A percentile compares a stretch with the other conserved stretches of the same genome.
Conservation (phyloP, 169 alveolate genomes). For the Theileria orientalis region DNA sequence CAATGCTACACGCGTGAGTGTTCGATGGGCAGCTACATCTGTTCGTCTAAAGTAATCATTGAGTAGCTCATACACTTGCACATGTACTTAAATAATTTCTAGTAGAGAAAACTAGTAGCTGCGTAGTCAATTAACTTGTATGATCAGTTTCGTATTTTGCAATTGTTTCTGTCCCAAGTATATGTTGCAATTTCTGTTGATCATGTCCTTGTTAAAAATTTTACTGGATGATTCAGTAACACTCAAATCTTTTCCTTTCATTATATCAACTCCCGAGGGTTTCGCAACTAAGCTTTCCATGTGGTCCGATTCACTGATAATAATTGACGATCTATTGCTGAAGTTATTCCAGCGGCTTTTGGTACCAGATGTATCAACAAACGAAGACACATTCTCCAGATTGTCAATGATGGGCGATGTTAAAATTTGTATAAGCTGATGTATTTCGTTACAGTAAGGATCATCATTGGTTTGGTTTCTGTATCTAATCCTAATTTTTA, state of each 20-base stretch:
- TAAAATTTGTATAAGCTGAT: neutral
- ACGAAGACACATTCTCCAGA: no score
- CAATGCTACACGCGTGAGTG: slow-evolving; percentile 33
- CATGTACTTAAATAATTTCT: neutral
- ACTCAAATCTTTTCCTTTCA: neutral
- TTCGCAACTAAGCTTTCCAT: no score
- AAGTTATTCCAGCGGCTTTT: neutral
- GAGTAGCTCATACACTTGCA: neutral
- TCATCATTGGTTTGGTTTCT: neutral
- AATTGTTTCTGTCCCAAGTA: slow-evolving; percentile 51
- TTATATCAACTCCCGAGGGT: neutral
- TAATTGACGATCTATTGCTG: neutral
- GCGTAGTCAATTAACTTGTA: slow-evolving; percentile 30
- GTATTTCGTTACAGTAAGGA: neutral
- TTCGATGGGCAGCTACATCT: slow-evolving; percentile 51
- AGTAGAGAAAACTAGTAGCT: neutral
- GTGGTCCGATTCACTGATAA: no score
- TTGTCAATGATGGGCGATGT: no score
- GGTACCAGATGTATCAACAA: no score
- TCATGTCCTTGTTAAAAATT: neutral
- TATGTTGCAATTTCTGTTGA: slow-evolving; percentile 16
- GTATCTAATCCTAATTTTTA: neutral
- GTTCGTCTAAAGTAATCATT: slow-evolving; percentile 21
- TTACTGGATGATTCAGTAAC: no score
- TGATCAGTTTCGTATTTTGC: slow-evolving; percentile 43